phyloP scores from a whole-genome alignment of 108 stramenopile species.

The Stephanodiscus triporus region DNA sequence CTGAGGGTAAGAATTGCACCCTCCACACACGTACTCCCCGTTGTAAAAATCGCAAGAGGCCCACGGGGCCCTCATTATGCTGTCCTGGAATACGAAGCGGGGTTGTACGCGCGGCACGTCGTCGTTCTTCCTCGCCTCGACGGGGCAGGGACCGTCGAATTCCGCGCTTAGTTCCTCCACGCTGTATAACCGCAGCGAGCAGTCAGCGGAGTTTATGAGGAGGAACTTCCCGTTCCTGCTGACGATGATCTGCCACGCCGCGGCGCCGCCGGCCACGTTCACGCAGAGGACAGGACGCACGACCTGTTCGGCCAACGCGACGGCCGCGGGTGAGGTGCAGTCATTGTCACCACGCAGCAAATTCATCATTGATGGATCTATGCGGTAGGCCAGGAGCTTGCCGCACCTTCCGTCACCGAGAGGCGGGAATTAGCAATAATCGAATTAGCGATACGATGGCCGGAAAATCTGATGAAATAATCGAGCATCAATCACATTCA shows the following conservation, averaged over 20 bases:
- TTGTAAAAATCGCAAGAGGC: constrained; percentile 75
- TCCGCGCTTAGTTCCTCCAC: constrained; percentile 57
- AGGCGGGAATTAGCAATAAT: background rate
- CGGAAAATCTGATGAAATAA: background rate
- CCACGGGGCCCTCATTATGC: constrained; percentile 72
- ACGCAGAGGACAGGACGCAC: constrained; percentile 16
- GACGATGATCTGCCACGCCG: constrained; percentile 63
- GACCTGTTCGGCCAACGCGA: background rate
- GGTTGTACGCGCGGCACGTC: constrained; percentile 39
- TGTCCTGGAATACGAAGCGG: constrained; percentile 68
- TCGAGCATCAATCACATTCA: constrained; percentile 8
- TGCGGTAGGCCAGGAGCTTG: constrained; percentile 56
- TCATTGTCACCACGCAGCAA: constrained; percentile 2
- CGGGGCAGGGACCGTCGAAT: background rate
- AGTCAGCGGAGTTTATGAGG: constrained; percentile 73
- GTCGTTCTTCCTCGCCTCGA: constrained; percentile 5
- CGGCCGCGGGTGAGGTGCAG: background rate
- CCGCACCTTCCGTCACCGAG: constrained; percentile 14
- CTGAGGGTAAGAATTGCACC: constrained; percentile 45
- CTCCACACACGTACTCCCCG: constrained; percentile 80
- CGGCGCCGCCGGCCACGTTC: constrained; percentile 61
- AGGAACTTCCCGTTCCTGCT: constrained; percentile 68
- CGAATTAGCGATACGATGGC: background rate
- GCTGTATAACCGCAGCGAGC: constrained; percentile 67
- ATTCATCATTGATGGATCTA: constrained; percentile 24